Base-by-base conservation (phyloP, 2,329 filamentous ascomycete genomes). In the Dothideomycetes sp. region DNA sequence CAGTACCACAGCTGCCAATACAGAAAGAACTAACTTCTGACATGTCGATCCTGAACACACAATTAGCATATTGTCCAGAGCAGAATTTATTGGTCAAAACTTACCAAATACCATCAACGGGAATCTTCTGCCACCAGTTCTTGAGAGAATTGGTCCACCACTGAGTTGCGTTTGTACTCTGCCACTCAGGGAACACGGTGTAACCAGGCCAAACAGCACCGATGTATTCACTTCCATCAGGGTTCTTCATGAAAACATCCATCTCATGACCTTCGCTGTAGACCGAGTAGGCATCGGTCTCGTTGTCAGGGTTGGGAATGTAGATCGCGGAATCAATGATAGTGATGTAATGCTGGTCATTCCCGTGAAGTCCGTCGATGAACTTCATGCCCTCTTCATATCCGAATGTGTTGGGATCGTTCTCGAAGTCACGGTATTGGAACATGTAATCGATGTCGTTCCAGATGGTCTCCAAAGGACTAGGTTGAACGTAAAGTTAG, bases 301-400 rank as follows among this genome's bases (percentile, higher is more conserved):
- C 65, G 52, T 86, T 82, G n/a, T 74, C 63, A 0, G 80, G 79
- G 49, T 85, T 81, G 0, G 82, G 82, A 18, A 76, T 73, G 54
- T 87, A 87, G 42, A 83, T 81, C n/a, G 68, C 74, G 5, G 68
- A 63, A 51, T 79, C 75, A 3, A 80, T 68, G 41, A 80, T 79
- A 0, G 74, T 74, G 9, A 78, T 62, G 45, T 74, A 79, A 49
- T 77, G 72, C 45, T 73, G 73, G 20, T 70, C 68, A 46, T 67
- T 65, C 4, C 61, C 61, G 51, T 77, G 72, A 2, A 80, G 58
- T 25, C 64, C 61, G 4, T 62, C 58, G 23, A 80, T 58, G 49
- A 80, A 76, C 1, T 64, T 59, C 28, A 65, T 56, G 4, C 69
- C 73, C 33, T 65, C 68, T 2, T 57, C 59, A 30, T 69, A 67